Conservation (phyloP, 768 basidiomycete species). For the Hericium coralloides region DNA sequence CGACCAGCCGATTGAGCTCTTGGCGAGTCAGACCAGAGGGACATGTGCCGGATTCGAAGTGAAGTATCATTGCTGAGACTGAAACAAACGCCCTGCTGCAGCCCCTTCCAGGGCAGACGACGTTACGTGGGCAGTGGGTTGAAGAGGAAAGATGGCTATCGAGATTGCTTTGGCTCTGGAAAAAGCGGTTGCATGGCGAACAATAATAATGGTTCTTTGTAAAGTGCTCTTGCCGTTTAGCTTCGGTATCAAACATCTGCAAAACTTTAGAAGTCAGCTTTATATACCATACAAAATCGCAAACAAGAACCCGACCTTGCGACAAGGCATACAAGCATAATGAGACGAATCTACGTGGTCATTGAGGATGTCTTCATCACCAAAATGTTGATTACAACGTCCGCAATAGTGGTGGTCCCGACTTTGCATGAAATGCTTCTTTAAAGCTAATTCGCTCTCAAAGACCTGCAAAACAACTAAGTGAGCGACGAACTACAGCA, state of each 20-base stretch:
- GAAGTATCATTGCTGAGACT: conserved; percentile 45
- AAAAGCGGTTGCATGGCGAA: conserved; percentile 31
- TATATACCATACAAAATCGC: neutral
- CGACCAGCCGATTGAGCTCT: conserved; percentile 31
- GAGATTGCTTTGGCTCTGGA: conserved; percentile 32
- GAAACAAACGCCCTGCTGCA: conserved; percentile 44
- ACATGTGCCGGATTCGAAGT: conserved; percentile 57
- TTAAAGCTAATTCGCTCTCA: conserved; percentile 27
- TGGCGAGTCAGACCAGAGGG: conserved; percentile 36
- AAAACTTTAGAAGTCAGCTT: neutral
- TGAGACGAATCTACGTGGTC: conserved; percentile 2
- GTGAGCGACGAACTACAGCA: too few relatives aligned
- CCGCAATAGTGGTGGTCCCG: conserved; percentile 7
- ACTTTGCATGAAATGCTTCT: conserved; percentile 40
- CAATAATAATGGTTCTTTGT: conserved; percentile 31
- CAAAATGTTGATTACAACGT: conserved; percentile 1
- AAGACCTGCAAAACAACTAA: conserved; percentile 23
- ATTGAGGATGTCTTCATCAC: neutral
- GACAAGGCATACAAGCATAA: neutral
- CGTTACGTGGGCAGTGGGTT: conserved; percentile 32
- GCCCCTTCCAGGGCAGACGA: conserved; percentile 28
- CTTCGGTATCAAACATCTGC: neutral
- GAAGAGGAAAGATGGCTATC: conserved; percentile 45
- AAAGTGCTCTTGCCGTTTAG: conserved; percentile 8
- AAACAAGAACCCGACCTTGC: neutral